Percentiles rank a stretch among this genome's conserved stretches.
Conservation (phyloP, 2,329 filamentous ascomycete genomes). For the Monilinia vaccinii-corymbosi region DNA sequence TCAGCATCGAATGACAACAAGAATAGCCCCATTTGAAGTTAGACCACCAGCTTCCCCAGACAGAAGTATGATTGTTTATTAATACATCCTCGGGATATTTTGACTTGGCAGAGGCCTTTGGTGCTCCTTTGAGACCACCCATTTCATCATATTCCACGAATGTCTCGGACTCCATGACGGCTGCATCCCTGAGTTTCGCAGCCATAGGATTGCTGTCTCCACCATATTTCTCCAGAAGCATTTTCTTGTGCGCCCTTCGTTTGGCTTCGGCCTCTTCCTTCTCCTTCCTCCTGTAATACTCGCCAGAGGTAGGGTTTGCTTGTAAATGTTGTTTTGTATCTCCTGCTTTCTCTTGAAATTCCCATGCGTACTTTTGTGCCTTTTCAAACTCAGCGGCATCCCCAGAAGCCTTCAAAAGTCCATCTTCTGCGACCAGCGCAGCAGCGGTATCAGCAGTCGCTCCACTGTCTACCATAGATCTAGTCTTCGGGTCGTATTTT, state of each 20-base stretch:
- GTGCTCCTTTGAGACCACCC: constrained; percentile 80
- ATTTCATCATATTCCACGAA: constrained; percentile 94
- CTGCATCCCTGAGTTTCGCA: constrained; percentile 53
- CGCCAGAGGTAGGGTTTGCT: constrained; percentile 91
- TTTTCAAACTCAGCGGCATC: constrained; percentile 89
- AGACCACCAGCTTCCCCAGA: constrained; percentile 97
- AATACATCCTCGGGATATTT: constrained; percentile 87
- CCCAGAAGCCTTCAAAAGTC: constrained; percentile 79
- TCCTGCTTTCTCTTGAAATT: constrained; percentile 75
- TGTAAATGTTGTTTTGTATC: constrained; percentile 81
- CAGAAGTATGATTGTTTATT: constrained; percentile 81
- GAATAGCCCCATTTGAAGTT: constrained; percentile 93
- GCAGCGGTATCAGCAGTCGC: constrained; percentile 73
- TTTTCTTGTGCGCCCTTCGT: constrained; percentile 57
- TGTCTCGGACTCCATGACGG: constrained; percentile 69
- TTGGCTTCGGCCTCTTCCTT: constrained; percentile 62
- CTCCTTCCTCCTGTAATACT: constrained; percentile 73
- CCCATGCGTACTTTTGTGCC: constrained; percentile 89
- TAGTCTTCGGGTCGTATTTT: constrained; percentile 94
- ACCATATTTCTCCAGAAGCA: constrained; percentile 76
- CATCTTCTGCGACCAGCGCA: constrained; percentile 81
- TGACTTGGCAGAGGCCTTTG: constrained; percentile 66
- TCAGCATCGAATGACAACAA: constrained; percentile 87
- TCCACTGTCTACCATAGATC: constrained; percentile 79
- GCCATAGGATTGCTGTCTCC: constrained; percentile 51